Conservation (phyloP, 1,284 basidiomycete genomes). For the Sporisorium sorghi region DNA sequence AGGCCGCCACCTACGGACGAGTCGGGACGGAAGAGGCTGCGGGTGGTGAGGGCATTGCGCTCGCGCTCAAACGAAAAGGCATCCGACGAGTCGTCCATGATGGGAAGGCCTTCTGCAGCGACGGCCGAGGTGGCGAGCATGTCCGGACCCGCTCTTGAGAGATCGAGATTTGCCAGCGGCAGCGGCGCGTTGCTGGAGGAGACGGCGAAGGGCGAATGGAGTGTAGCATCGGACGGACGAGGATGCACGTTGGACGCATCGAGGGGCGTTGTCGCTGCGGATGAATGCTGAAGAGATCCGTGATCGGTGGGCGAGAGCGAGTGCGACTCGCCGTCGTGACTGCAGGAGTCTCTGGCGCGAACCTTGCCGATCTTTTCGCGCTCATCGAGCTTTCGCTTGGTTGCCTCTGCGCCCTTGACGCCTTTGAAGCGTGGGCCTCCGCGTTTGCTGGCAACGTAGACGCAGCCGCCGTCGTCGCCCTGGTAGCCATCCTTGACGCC, state of each 20-base stretch:
- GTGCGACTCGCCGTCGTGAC: slow-evolving; percentile 30
- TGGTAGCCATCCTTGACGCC: slow-evolving; percentile 51
- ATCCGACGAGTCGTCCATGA: slow-evolving; percentile 20
- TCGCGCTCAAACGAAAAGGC: slow-evolving; percentile 43
- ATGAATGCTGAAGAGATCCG: slow-evolving; percentile 11
- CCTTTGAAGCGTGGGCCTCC: slow-evolving; percentile 64
- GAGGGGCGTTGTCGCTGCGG: slow-evolving; percentile 22
- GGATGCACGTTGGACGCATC: slow-evolving; percentile 12
- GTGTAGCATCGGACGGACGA: slow-evolving; percentile 4
- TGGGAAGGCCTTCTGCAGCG: slow-evolving; percentile 6
- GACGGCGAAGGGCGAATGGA: neutral
- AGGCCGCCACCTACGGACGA: slow-evolving; percentile 30
- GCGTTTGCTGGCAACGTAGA: slow-evolving; percentile 57
- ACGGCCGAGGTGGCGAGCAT: slow-evolving; percentile 14
- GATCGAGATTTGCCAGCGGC: slow-evolving; percentile 14
- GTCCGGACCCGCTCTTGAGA: slow-evolving; percentile 6
- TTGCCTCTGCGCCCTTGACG: slow-evolving; percentile 53
- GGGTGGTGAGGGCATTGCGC: slow-evolving; percentile 28
- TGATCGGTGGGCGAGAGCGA: slow-evolving; percentile 40
- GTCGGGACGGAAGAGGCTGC: slow-evolving; percentile 39
- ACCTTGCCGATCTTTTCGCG: slow-evolving; percentile 40
- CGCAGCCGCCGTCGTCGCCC: slow-evolving; percentile 53
- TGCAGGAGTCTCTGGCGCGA: slow-evolving; percentile 19
- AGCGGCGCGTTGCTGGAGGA: neutral
- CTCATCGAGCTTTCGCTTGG: slow-evolving; percentile 51